phyloP scores from a whole-genome alignment of 345 rosid species.

The Arabidopsis arenosa region DNA sequence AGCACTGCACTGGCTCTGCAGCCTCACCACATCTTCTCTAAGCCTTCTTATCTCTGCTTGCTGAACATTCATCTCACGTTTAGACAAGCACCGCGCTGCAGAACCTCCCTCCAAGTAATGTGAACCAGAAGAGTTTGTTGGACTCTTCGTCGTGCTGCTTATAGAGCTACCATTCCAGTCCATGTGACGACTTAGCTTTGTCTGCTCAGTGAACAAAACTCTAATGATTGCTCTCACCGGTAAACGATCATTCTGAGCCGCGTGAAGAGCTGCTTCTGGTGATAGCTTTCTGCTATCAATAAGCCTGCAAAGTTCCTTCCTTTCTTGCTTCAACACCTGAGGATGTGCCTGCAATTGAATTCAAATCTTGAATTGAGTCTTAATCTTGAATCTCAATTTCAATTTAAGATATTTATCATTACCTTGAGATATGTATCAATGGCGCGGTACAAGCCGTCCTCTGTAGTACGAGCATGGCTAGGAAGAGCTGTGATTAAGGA shows the following conservation, averaged over 20 bases:
- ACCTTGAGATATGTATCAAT: slow-evolving; percentile 91
- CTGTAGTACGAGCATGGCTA: slow-evolving; percentile 64
- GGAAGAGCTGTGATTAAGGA: slow-evolving; percentile 72
- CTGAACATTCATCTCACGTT: slow-evolving; percentile 67
- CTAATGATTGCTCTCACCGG: slow-evolving; percentile 82
- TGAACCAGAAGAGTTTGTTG: slow-evolving; percentile 49
- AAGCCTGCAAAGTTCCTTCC: slow-evolving; percentile 70
- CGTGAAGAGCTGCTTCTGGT: slow-evolving; percentile 83
- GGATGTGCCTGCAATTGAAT: slow-evolving; percentile 68
- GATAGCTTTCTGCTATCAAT: slow-evolving; percentile 81
- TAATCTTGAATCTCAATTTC: not conserved
- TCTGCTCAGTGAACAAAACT: slow-evolving; percentile 81
- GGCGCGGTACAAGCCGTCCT: slow-evolving; percentile 87
- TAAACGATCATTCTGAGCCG: slow-evolving; percentile 83
- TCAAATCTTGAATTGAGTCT: slow-evolving; percentile 4
- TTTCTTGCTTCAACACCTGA: slow-evolving; percentile 72
- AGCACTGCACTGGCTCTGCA: slow-evolving; percentile 65
- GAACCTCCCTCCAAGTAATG: slow-evolving; percentile 48
- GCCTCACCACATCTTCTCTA: slow-evolving; percentile 69
- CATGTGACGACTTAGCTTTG: slow-evolving; percentile 58
- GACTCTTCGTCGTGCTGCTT: slow-evolving; percentile 57
- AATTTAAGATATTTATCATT: not conserved
- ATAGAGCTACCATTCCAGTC: slow-evolving; percentile 83
- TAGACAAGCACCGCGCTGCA: slow-evolving; percentile 62
- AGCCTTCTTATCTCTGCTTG: slow-evolving; percentile 69